phyloP scores from a whole-genome alignment of 2,329 filamentous ascomycete genomes.

The Penicillium sp. region DNA sequence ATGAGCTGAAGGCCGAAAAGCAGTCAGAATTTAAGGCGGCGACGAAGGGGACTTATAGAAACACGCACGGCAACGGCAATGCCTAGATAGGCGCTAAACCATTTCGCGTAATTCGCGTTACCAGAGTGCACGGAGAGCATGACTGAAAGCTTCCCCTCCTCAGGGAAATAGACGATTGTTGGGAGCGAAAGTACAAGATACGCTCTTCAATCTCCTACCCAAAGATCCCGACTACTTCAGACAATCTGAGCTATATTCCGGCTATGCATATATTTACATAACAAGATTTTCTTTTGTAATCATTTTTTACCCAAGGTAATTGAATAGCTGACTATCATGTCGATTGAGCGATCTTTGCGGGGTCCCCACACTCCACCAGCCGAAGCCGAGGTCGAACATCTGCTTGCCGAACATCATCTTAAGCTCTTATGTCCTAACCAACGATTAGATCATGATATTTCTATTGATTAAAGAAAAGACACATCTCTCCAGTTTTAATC shows the following conservation, averaged over 20 bases:
- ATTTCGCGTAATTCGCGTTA: no score
- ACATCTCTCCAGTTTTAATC: background rate
- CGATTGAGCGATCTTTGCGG: background rate
- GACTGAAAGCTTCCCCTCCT: no score
- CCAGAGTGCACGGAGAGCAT: no score
- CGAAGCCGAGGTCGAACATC: slow-evolving; percentile 7
- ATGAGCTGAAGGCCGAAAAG: no score
- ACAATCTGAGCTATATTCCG: background rate
- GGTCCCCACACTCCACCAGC: background rate
- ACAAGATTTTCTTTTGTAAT: background rate
- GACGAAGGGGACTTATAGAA: no score
- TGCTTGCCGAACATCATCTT: slow-evolving; percentile 1
- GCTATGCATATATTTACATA: background rate
- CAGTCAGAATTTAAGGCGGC: no score
- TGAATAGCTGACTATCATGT: background rate
- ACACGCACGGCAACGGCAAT: no score
- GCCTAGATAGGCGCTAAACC: no score
- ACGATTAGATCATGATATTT: background rate
- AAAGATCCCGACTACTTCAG: background rate
- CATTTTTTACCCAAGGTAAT: background rate
- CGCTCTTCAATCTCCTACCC: no score
- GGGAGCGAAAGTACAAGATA: no score
- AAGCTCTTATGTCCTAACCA: background rate
- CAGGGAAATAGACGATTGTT: background rate
- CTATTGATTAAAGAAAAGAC: background rate